Conservation (phyloP, 1,284 basidiomycete species). For the Malassezia sp. region DNA sequence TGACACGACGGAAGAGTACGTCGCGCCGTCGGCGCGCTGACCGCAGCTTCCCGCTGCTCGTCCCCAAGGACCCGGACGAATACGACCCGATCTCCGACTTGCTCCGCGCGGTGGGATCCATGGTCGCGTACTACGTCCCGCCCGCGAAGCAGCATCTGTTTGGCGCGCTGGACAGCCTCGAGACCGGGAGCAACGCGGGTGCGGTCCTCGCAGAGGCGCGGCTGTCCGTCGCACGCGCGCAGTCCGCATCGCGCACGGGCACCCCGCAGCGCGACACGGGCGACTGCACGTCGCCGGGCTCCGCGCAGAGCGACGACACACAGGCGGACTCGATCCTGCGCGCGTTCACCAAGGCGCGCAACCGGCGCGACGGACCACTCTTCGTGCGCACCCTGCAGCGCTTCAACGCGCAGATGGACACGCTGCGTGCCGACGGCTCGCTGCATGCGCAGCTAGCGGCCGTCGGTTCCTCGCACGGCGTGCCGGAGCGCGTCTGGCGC, state of each 20-base stretch:
- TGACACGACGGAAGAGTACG: conserved; percentile 24
- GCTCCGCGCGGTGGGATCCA: conserved; percentile 27
- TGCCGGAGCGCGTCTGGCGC: conserved; percentile 49
- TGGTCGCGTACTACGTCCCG: conserved; percentile 32
- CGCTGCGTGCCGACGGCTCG: conserved; percentile 45
- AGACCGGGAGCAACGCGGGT: conserved; percentile 29
- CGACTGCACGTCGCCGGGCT: conserved; percentile 1
- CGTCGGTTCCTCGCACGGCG: conserved; percentile 30
- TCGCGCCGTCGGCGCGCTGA: background rate
- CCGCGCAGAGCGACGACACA: conserved; percentile 2
- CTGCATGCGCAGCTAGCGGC: conserved; percentile 39
- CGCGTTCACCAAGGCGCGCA: conserved; percentile 50
- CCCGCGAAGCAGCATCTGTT: conserved; percentile 23
- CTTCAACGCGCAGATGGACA: conserved; percentile 50
- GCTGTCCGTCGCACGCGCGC: background rate
- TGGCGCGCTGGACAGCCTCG: conserved; percentile 33
- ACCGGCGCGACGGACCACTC: conserved; percentile 50
- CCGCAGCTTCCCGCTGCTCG: conserved; percentile 24
- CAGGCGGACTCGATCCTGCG: conserved; percentile 49
- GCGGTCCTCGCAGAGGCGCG: conserved; percentile 10
- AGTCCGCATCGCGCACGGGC: background rate
- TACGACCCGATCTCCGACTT: conserved; percentile 44
- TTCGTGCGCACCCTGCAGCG: conserved; percentile 50
- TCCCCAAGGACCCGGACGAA: conserved; percentile 37
- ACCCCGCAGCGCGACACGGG: conserved; percentile 16